Percentiles rank a stretch among this genome's conserved stretches.
phyloP scores from a whole-genome alignment of 805 yeast species.

The Ogataea saltuana region DNA sequence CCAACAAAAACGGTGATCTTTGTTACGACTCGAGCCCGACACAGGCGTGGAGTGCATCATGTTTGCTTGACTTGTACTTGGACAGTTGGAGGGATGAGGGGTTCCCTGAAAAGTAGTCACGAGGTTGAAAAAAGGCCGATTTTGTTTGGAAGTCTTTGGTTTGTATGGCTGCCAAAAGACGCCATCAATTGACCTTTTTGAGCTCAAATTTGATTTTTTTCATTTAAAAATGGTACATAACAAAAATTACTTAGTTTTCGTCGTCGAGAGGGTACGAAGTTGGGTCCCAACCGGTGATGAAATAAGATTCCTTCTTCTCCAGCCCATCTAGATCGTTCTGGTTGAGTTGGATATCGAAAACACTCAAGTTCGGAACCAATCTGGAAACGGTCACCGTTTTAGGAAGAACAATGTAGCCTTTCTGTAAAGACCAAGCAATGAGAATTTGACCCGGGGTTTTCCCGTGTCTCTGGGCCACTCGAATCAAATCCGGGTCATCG shows the following conservation, averaged over 20 bases:
- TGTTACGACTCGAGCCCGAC: slow-evolving; percentile 92
- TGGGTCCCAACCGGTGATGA: slow-evolving; percentile 26
- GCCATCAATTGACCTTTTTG: too few relatives aligned
- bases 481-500: slow-evolving; percentile 42
- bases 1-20: slow-evolving; percentile 80
- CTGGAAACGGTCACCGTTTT: slow-evolving; percentile 39
- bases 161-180: too few relatives aligned
- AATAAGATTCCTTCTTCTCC: slow-evolving; percentile 24
- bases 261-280: slow-evolving; percentile 22
- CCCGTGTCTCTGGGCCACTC: slow-evolving; percentile 49
- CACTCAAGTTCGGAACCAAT: slow-evolving; percentile 42
- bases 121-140: too few relatives aligned
- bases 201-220: background rate
- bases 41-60: slow-evolving; percentile 95
- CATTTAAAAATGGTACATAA: too few relatives aligned
- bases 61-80: slow-evolving; percentile 75
- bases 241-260: slow-evolving; percentile 16
- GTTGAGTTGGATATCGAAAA: slow-evolving; percentile 43
- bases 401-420: slow-evolving; percentile 51
- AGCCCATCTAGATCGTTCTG: slow-evolving; percentile 39
- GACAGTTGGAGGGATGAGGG: slow-evolving; percentile 51
- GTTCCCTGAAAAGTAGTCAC: slow-evolving; percentile 2
- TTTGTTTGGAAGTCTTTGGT: too few relatives aligned
- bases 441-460: slow-evolving; percentile 59
- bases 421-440: slow-evolving; percentile 65